Evolutionary conservation across 2,329 filamentous ascomycete species (phyloP).

Genomic region (Hortaea werneckii): DNA sequence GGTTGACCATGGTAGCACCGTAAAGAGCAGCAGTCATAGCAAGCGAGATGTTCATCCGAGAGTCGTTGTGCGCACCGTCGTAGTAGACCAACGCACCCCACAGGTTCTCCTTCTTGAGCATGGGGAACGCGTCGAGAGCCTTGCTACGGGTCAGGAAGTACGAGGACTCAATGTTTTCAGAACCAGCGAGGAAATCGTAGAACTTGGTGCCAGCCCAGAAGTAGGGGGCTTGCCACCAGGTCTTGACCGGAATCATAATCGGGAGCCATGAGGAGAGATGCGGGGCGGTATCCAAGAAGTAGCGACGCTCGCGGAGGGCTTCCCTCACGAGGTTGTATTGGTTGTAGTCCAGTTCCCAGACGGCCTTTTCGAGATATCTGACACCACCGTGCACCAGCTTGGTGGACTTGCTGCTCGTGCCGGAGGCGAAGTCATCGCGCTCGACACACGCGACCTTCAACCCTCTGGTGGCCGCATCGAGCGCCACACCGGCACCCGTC

Average conservation of each 20-base stretch:
- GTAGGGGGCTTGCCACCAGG: slow-evolving; percentile 76
- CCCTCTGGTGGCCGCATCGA: slow-evolving; percentile 70
- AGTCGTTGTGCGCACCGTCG: slow-evolving; percentile 86
- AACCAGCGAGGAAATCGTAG: slow-evolving; percentile 76
- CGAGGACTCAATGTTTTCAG: slow-evolving; percentile 78
- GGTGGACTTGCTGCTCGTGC: slow-evolving; percentile 78
- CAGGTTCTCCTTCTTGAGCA: slow-evolving; percentile 70
- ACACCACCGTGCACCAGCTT: slow-evolving; percentile 81
- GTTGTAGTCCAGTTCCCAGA: slow-evolving; percentile 75
- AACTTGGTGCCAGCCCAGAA: slow-evolving; percentile 70
- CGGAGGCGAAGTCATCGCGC: slow-evolving; percentile 71
- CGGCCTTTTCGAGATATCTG: slow-evolving; percentile 74
- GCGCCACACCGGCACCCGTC: slow-evolving; percentile 68
- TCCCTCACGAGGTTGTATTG: slow-evolving; percentile 71
- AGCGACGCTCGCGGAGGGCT: slow-evolving; percentile 70
- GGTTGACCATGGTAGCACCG: slow-evolving; percentile 71
- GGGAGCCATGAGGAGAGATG: slow-evolving; percentile 73
- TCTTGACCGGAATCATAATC: slow-evolving; percentile 72
- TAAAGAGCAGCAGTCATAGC: slow-evolving; percentile 85
- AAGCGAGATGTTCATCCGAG: slow-evolving; percentile 81
- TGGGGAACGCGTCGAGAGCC: slow-evolving; percentile 76
- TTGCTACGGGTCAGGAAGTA: slow-evolving; percentile 83
- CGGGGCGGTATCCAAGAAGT: slow-evolving; percentile 72
- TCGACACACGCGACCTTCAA: slow-evolving; percentile 73
- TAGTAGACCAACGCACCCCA: slow-evolving; percentile 83